Evolutionary conservation across 257 asterid species (phyloP), one percentile per base, ranked within the genome.

Genomic region (Craterostigma plantagineum): DNA sequence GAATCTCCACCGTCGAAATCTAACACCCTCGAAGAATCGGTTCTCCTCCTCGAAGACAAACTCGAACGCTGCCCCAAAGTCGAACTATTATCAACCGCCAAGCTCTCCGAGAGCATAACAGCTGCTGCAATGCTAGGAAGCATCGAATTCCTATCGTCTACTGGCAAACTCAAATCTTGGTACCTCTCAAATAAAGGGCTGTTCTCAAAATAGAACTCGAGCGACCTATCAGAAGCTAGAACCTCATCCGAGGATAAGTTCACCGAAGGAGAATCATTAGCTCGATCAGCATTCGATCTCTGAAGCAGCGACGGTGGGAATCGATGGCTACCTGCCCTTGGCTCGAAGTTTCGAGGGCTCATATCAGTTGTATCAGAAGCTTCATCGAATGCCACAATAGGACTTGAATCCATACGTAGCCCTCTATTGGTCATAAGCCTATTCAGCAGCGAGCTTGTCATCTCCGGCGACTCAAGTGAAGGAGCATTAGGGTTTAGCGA

Each of bases 41-140:
- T n/a, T n/a, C n/a, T n/a, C n/a, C n/a, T n/a, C n/a, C n/a, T n/a
- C n/a, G n/a, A n/a, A n/a, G n/a, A n/a, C n/a, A n/a, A n/a, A n/a
- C n/a, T n/a, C n/a, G n/a, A n/a, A n/a, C n/a, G n/a, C n/a, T n/a
- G n/a, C n/a, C n/a, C n/a, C 5, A 80, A 77, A 9, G 95, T 87
- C 4, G 98, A 87, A 3, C 72, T 83, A n/a, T 91, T n/a, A n/a
- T n/a, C n/a, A n/a, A n/a, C n/a, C n/a, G n/a, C n/a, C n/a, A n/a
- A n/a, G n/a, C n/a, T 77, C 75, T 84, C 99, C 0, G 99, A 90
- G 46, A 83, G 95, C 62, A 90, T 83, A 18, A 77, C 94, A 43
- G 99, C 99, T 38, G 99, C 99, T 42, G 83, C 80, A 61, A 95
- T 90, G 1, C 95, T 83, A 7, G 83, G 63, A n/a, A n/a, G n/a